Conservation (phyloP, 2,329 filamentous ascomycete species). For the Diaporthe humulicola region DNA sequence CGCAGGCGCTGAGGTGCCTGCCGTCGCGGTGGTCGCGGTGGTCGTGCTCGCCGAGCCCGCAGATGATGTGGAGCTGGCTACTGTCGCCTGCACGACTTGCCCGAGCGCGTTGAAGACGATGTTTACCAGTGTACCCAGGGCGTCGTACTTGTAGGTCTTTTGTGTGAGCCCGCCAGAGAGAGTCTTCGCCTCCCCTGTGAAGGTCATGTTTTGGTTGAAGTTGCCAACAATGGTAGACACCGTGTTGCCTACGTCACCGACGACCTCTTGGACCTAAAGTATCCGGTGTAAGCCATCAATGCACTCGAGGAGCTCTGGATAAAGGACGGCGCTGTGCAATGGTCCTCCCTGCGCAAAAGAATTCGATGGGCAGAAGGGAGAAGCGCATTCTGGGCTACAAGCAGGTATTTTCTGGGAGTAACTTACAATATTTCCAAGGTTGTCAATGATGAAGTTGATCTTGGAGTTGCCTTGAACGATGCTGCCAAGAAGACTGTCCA, state of each 20-base stretch:
- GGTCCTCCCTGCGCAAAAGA: background rate
- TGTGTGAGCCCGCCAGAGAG: constrained; percentile 55
- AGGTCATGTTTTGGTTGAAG: constrained; percentile 71
- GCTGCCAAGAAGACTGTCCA: constrained; percentile 70
- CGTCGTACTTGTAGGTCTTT: constrained; percentile 65
- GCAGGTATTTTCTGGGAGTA: background rate
- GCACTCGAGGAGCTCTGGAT: background rate
- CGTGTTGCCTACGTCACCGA: constrained; percentile 57
- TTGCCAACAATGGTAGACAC: constrained; percentile 69
- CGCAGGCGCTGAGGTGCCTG: constrained; percentile 28
- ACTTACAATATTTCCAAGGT: constrained; percentile 69
- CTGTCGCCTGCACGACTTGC: constrained; percentile 65
- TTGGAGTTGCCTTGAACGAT: constrained; percentile 68
- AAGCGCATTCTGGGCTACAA: background rate
- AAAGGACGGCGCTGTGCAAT: background rate
- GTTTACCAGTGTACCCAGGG: constrained; percentile 65
- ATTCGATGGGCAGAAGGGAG: background rate
- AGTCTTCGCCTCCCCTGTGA: constrained; percentile 53
- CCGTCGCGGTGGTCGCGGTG: constrained; percentile 3
- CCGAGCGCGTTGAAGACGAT: constrained; percentile 68
- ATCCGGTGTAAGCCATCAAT: background rate
- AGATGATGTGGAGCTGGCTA: constrained; percentile 44
- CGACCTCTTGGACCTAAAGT: constrained; percentile 63
- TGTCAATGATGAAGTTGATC: constrained; percentile 70
- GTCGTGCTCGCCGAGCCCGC: constrained; percentile 33